Evolutionary conservation across 2,329 filamentous ascomycete genomes (phyloP).

Genomic region (Cercospora brassicicola): DNA sequence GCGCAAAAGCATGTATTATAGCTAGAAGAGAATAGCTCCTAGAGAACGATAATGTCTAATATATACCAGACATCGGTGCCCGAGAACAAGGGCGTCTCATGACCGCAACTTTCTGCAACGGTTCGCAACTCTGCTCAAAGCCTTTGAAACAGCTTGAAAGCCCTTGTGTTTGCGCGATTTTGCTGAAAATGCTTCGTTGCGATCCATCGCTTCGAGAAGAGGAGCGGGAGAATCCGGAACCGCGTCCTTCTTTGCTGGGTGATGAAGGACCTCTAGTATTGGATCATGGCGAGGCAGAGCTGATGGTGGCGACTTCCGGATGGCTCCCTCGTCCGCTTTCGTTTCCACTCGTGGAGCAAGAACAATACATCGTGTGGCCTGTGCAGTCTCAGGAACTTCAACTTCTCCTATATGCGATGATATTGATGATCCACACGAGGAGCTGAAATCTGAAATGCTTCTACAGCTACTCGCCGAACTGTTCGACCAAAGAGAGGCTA

Average conservation of each 20-base stretch:
- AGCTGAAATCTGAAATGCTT: conserved; percentile 2
- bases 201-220: neutral
- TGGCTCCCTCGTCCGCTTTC: neutral
- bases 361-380: neutral
- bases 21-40: too few relatives aligned
- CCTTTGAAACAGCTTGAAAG: neutral
- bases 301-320: neutral
- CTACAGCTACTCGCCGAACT: conserved; percentile 4
- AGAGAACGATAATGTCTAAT: too few relatives aligned
- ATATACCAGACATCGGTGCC: too few relatives aligned
- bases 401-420: neutral
- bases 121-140: neutral
- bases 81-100: neutral
- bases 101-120: neutral
- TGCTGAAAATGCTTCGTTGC: neutral
- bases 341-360: neutral
- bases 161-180: neutral
- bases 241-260: neutral
- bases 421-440: conserved; percentile 4
- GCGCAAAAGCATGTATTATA: too few relatives aligned
- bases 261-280: neutral
- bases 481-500: neutral
- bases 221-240: neutral
- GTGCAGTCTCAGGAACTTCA: conserved; percentile 1
- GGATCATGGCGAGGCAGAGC: neutral